Conservation (phyloP, 805 yeast genomes). For the Starmerella powellii region DNA sequence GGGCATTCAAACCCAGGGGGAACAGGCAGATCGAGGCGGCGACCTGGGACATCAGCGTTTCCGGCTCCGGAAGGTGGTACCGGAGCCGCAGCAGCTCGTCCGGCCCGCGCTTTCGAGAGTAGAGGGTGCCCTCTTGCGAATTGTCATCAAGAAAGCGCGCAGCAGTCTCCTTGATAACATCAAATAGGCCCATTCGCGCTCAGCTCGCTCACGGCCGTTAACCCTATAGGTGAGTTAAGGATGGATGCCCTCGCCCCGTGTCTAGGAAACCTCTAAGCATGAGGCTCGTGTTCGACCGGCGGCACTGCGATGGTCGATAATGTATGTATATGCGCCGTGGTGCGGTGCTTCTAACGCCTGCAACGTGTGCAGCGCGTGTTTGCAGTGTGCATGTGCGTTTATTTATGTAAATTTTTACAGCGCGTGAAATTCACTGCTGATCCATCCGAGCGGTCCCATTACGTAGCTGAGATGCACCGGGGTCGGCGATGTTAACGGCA, state of each 20-base stretch:
- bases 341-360: too few species aligned
- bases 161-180: conserved; percentile 19
- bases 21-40: conserved; percentile 19
- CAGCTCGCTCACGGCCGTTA: background rate
- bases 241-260: background rate
- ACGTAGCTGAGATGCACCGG: too few species aligned
- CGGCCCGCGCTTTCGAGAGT: conserved; percentile 36
- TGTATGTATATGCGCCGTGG: too few species aligned
- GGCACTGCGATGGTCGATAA: too few species aligned
- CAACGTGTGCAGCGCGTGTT: too few species aligned
- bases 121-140: conserved; percentile 18
- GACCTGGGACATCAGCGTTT: conserved; percentile 55
- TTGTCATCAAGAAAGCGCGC: conserved; percentile 20
- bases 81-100: conserved; percentile 61
- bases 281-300: too few species aligned
- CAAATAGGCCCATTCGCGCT: conserved; percentile 25
- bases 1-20: conserved; percentile 18
- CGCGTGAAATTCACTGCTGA: too few species aligned
- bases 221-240: background rate
- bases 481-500: too few species aligned
- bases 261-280: too few species aligned
- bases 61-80: conserved; percentile 60
- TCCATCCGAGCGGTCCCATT: too few species aligned
- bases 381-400: too few species aligned
- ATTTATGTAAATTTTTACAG: too few species aligned